Conservation (phyloP, 768 basidiomycete species). For the Suillus tomentosus region DNA sequence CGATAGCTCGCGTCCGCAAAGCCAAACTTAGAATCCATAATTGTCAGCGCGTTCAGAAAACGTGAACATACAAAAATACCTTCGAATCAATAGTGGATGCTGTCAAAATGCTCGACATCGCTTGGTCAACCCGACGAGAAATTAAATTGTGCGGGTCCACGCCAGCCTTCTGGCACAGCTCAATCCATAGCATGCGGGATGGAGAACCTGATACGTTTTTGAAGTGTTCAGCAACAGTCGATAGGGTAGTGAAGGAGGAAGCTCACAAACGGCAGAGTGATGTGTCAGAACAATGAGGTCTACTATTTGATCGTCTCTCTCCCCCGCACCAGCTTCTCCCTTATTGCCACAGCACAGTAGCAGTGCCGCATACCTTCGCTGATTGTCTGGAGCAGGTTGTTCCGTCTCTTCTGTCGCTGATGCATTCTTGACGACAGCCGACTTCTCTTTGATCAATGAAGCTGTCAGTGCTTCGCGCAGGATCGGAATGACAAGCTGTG, state of each 20-base stretch:
- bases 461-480: constrained; percentile 60
- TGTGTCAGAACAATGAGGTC: constrained; percentile 71
- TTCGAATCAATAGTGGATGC: constrained; percentile 48
- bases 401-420: constrained; percentile 37
- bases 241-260: not conserved
- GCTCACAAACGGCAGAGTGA: constrained; percentile 66
- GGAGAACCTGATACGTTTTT: constrained; percentile 19
- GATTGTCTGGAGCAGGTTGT: constrained; percentile 49
- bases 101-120: constrained; percentile 52
- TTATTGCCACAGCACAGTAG: constrained; percentile 45
- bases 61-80: constrained; percentile 26
- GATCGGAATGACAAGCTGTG: constrained; percentile 51
- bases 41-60: not conserved
- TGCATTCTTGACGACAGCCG: constrained; percentile 26
- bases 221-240: not conserved
- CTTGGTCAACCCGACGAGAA: constrained; percentile 46
- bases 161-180: constrained; percentile 68
- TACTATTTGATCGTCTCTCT: constrained; percentile 49
- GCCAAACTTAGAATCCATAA: constrained; percentile 36
- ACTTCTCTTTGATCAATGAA: constrained; percentile 45
- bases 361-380: constrained; percentile 51
- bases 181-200: constrained; percentile 61
- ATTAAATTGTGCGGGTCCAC: constrained; percentile 69
- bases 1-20: constrained; percentile 71
- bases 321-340: constrained; percentile 40